Percentiles rank a stretch among this genome's conserved stretches.
These are phyloP conservation scores for Bisporella sp. DNA, from an alignment of 2,329 filamentous ascomycete species.

Conservation along the genomic window DNA sequence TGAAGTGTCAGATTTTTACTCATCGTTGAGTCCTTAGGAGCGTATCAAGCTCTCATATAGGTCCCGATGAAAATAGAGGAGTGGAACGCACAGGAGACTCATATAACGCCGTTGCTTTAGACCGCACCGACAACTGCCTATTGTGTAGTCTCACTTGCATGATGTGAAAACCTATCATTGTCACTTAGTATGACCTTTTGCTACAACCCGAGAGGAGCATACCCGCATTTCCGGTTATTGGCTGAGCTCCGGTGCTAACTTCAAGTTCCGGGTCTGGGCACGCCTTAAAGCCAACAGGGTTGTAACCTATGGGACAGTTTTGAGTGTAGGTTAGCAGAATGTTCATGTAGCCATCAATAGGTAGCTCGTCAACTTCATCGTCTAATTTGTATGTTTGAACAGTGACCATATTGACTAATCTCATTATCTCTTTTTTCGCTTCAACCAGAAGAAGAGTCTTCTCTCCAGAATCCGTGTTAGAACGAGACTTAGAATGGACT, in stretches of 20 bases:
- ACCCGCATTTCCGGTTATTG: too few species aligned
- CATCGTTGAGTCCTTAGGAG: too few species aligned
- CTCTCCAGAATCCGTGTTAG: background rate
- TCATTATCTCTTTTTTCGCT: background rate
- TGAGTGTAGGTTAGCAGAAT: constrained; percentile 16
- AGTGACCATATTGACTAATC: background rate
- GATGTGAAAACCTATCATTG: too few species aligned
- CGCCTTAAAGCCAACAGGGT: constrained; percentile 14
- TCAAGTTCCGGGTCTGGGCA: constrained; percentile 5
- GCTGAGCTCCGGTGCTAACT: background rate
- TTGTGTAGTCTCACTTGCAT: too few species aligned
- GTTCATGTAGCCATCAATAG: background rate
- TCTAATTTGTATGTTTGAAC: background rate
- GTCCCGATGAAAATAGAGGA: too few species aligned
- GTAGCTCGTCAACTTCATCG: background rate
- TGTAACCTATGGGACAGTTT: constrained; percentile 9
- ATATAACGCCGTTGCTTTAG: too few species aligned
- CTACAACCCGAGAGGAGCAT: too few species aligned
- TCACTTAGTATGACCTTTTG: too few species aligned
- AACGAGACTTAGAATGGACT: background rate
- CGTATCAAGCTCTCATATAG: too few species aligned
- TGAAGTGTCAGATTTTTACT: too few species aligned
- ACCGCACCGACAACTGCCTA: too few species aligned
- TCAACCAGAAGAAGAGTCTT: background rate
- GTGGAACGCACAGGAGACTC: too few species aligned